Base-by-base conservation (phyloP, 2,329 filamentous ascomycete genomes). In the Cercospora citrullina region DNA sequence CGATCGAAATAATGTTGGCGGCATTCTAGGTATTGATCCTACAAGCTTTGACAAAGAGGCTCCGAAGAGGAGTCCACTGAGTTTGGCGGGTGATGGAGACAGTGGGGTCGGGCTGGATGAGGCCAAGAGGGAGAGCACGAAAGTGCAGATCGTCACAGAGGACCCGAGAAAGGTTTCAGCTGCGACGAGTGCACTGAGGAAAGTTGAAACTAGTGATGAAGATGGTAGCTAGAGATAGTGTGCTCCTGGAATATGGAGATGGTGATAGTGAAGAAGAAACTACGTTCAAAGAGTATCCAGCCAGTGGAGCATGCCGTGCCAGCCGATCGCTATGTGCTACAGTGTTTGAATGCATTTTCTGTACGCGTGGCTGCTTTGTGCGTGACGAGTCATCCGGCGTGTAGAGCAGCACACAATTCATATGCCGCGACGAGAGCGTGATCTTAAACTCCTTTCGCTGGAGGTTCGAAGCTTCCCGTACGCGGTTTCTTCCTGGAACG, bases 1-100 rank as follows among this genome's bases (percentile, higher is more conserved):
- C n/a, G 95, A 98, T 79, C 87, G 93, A 81, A 94, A 93, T 68
- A 94, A 95, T 53, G 84, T 89, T 23, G 88, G 88, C 42, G 88
- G 87, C 9, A 88, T 90, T 65, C 77, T 90, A 6, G 88, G 88
- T 8, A 87, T 90, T 66, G 87, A 90, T 75, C 86, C 87, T 1
- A 85, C 82, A 67, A 88, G 84, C 76, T 88, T 84, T 72, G 86
- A 88, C 70, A 81, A 76, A 77, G 77, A 82, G 73, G 65, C 63
- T 18, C 66, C 68, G 55, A 75, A 74, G 66, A 69, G 71, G 14
- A 64, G 67, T 33, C 73, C 73, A 68, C 72, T 65, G 71, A 73
- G 67, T 75, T 74, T 59, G 80, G 67, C 75, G 80, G 72, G 83
- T 77, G 77, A 79, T 59, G 74, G 72, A 3, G 77, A 79, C 62